Evolutionary conservation across 129 eudicot species (phyloP), one percentile per base, ranked within the genome.

Genomic region (Ambrosia artemisiifolia): DNA sequence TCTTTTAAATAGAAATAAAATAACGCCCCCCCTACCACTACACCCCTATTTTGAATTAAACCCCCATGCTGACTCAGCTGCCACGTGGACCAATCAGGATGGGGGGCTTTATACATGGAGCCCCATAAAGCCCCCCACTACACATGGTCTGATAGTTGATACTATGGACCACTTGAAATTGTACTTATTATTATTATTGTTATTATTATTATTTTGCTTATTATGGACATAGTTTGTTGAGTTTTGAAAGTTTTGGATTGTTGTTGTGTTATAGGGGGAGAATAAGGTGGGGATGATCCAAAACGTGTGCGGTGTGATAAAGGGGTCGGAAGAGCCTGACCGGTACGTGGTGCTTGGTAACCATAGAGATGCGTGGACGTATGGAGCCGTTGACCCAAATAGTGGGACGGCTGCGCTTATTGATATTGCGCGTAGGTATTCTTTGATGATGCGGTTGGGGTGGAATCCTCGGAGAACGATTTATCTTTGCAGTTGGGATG

Each of bases 341-440:
- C 96, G 98, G 1, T 77, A 70, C 17, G 93, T 94, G 42, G 83
- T 94, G 57, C 87, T 94, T 34, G 98, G 98, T 16, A 94, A 94
- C 85, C 98, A 94, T 19, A 84, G 98, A 78, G 98, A 94, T 81
- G 98, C 98, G 63, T 94, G 98, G 98, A 90, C 98, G 10, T 94
- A 85, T 79, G 98, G 98, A 63, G 98, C 98, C 0, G 98, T 94
- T 30, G 98, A 94, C 79, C 98, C 98, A 19, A 94, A 83, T 78
- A 94, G 98, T 68, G 98, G 98, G 65, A 94, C 98, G 19, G 92
- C 98, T 48, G 85, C 91, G 13, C 82, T 94, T 60, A 91, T 94
- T 64, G 98, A 94, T 73, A 85, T 94, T 77, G 97, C 96, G n/a
- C 90, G 98, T 24, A 81, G 98, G 19, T 82, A 74, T 69, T 79